Evolutionary conservation across 1,284 basidiomycete genomes (phyloP), one percentile per base, ranked within the genome.

Genomic region (Malassezia vespertilionis): DNA sequence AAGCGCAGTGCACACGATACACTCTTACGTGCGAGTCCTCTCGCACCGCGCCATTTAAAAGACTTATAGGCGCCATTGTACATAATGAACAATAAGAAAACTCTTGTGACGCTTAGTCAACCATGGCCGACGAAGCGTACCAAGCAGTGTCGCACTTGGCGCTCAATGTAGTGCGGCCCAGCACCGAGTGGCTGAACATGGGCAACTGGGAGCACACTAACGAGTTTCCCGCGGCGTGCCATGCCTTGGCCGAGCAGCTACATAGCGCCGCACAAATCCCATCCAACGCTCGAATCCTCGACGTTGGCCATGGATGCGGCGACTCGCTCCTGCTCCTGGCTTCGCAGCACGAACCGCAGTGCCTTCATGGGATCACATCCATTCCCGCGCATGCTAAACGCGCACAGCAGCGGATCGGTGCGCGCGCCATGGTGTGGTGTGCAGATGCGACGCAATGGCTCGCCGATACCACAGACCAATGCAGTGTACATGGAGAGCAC

Each of bases 271-370:
- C 56, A 1, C 44, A 39, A 1, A 31, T 65, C 10, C 41, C 43
- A n/a, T 24, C 21, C 6, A 49, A 46, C 3, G 44, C 52, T 22
- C 53, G 44, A 1, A 46, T 70, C 18, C 44, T 68, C 28, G 67
- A 70, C 39, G 61, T 70, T 2, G 67, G 67, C 11, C 60, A 61
- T 36, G 67, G 65, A 1, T 54, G 52, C 17, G 67, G 67, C 27
- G 62, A 70, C 24, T 68, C 65, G 18, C 52, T 64, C 10, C 57
- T 66, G 14, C 42, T 63, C 12, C 48, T 69, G 31, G 26, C 42
- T 11, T 28, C 41, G 10, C 33, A 43, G 24, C 54, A 27, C 18
- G 20, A 28, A 9, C 63, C 65, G 2, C 20, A 12, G 7, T 39
- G 48, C 11, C 39, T 70, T 22, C 62, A 68, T 33, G 67, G 65